These are phyloP conservation scores for Hydrangea macrophylla DNA, from an alignment of 148 eudicot species.

Conservation along the genomic window DNA sequence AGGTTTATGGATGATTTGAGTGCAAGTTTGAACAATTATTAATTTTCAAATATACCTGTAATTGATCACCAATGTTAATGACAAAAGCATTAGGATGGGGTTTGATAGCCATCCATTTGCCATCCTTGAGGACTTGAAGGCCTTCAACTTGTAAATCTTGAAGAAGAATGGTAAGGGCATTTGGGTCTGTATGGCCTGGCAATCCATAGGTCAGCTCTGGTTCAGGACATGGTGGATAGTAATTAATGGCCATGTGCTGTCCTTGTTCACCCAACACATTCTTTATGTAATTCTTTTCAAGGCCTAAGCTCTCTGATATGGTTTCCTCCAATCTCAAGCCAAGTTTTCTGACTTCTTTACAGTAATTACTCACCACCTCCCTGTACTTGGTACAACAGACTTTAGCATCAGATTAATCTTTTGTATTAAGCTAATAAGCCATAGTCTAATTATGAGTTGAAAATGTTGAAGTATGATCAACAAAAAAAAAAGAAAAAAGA, in stretches of 20 bases:
- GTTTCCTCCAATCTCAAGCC: slow-evolving; percentile 69
- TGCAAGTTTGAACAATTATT: no score
- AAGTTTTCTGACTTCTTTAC: slow-evolving; percentile 55
- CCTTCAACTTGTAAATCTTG: slow-evolving; percentile 70
- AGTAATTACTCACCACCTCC: slow-evolving; percentile 56
- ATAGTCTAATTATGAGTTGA: no score
- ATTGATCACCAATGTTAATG: slow-evolving; percentile 83
- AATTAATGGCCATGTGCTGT: slow-evolving; percentile 93
- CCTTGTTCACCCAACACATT: slow-evolving; percentile 73
- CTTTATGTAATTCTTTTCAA: slow-evolving; percentile 50
- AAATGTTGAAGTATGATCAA: no score
- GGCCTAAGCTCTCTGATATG: slow-evolving; percentile 77
- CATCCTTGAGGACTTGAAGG: slow-evolving; percentile 77
- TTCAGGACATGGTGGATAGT: slow-evolving; percentile 83
- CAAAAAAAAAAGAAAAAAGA: no score
- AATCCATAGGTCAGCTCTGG: slow-evolving; percentile 88
- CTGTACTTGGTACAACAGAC: slow-evolving; percentile 28
- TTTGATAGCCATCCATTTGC: slow-evolving; percentile 67
- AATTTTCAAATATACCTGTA: slow-evolving; percentile 74
- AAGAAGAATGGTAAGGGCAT: slow-evolving; percentile 87
- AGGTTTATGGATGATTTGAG: no score
- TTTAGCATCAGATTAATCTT: background rate
- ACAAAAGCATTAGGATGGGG: slow-evolving; percentile 83
- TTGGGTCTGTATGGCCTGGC: slow-evolving; percentile 89
- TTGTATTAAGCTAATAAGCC: no score